Base-by-base conservation (phyloP, 306 rosid genomes). In the Fagus sylvatica region DNA sequence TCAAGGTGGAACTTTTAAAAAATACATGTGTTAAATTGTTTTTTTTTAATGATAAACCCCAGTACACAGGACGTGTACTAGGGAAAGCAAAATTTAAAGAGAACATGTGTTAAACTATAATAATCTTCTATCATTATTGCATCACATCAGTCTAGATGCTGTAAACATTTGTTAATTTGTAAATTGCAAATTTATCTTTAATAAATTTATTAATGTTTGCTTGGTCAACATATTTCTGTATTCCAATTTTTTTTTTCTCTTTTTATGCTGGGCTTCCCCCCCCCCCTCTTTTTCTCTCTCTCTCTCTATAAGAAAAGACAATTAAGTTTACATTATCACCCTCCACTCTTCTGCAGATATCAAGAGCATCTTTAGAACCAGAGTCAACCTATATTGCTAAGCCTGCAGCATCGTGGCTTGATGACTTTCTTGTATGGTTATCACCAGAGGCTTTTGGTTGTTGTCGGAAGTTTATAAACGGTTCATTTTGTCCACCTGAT, bases 321-420 rank as follows among this genome's bases (percentile, higher is more conserved):
- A 36, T 7, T 39, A 10, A 15, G 46, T 46, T 57, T 77, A 66
- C 72, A 68, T 22, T 76, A 48, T 74, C 61, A 74, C 54, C 22
- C 54, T 69, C 72, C 51, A 4, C 61, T 75, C 34, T 53, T 82
- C 10, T 85, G 85, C 86, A 94, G 98, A 94, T 94, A 84, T 89
- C 98, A 34, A 89, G 91, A 84, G 97, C 98, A 46, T 89, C 98
- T 43, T 77, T 85, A 87, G 83, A 74, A 34, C 97, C 97, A 61
- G 79, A 88, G 62, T 87, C 94, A 75, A 92, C 90, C 87, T 89
- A 92, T 87, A 94, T 94, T 83, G 93, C 98, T 72, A 94, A 90
- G 81, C 97, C 98, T 78, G 98, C 98, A 69, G 98, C 98, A 78
- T 94, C 98, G 53, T 94, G 98, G 98, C 98, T 94, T 77, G 98